Percentiles rank a stretch among this genome's conserved stretches.
Evolutionary conservation across 495 filamentous ascomycete genomes (phyloP).

Genomic region (Podospora comata): DNA sequence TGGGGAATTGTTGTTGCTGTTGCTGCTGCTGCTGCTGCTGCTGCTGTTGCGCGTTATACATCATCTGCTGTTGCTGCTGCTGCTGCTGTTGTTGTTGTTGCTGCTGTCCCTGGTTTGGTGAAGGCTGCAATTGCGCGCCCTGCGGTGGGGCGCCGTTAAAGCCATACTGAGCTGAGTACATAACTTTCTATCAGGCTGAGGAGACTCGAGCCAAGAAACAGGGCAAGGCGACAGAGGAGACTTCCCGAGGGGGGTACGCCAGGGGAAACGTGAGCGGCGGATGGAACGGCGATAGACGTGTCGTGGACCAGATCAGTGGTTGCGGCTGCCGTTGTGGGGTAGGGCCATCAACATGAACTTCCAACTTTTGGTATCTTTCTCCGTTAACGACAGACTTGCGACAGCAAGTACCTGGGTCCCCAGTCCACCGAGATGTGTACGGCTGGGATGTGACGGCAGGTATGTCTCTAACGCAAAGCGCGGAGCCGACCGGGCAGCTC

Average conservation of each 20-base stretch:
- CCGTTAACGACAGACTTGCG: conserved; percentile 1
- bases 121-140: conserved; percentile 37
- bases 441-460: conserved; percentile 19
- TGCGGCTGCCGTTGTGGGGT: conserved; percentile 38
- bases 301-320: conserved; percentile 35
- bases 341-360: conserved; percentile 27
- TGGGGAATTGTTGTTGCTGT: conserved; percentile 33
- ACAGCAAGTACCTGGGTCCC: conserved; percentile 20
- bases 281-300: conserved; percentile 27
- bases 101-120: conserved; percentile 28
- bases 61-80: conserved; percentile 40
- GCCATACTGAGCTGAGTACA: conserved; percentile 51
- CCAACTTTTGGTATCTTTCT: conserved; percentile 3
- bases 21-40: conserved; percentile 3
- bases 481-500: background rate
- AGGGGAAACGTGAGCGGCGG: conserved; percentile 9
- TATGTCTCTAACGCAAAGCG: conserved; percentile 15
- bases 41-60: conserved; percentile 43
- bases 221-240: conserved; percentile 20
- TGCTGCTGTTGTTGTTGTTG: conserved; percentile 28
- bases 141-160: conserved; percentile 51
- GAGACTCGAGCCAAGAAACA: conserved; percentile 28
- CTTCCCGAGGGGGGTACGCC: background rate
- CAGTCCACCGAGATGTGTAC: conserved; percentile 16
- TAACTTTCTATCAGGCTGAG: conserved; percentile 34